These are phyloP conservation scores for Ceratocystis cacaofunesta DNA, from an alignment of 2,329 filamentous ascomycete genomes.

Conservation along the genomic window DNA sequence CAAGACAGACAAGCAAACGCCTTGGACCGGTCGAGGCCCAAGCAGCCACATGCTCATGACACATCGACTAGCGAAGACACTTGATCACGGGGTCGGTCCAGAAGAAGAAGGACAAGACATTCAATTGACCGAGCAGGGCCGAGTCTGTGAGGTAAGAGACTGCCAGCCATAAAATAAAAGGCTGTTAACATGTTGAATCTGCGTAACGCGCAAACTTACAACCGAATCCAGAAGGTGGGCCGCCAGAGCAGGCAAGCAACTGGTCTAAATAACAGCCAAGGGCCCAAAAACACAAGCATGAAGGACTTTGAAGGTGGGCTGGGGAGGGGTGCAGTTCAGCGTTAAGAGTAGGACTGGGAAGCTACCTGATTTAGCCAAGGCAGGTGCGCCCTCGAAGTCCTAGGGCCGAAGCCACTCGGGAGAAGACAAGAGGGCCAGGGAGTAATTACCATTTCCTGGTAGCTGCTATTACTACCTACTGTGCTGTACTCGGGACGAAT, in stretches of 20 bases:
- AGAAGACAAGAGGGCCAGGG: not conserved
- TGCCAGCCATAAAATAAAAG: not conserved
- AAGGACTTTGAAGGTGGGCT: not conserved
- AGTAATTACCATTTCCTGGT: not conserved
- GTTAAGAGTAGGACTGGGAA: not conserved
- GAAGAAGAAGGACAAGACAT: not conserved
- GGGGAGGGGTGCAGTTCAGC: not conserved
- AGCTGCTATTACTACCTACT: too few species aligned
- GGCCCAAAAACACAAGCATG: not conserved
- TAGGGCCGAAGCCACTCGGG: not conserved
- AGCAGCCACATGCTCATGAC: not conserved
- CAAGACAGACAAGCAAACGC: not conserved
- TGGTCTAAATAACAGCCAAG: not conserved
- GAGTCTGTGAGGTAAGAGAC: not conserved
- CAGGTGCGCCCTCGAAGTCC: not conserved
- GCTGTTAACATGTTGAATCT: not conserved
- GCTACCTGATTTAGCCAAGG: not conserved
- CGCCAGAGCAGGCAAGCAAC: not conserved
- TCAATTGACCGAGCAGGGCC: not conserved
- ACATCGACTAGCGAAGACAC: not conserved
- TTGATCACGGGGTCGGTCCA: not conserved
- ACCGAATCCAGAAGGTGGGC: not conserved
- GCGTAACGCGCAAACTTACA: not conserved
- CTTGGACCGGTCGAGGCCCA: not conserved
- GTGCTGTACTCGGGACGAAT: too few species aligned